Evolutionary conservation across 208 protist genomes (phyloP).

Genomic region (Trichomonas vaginalis): DNA sequence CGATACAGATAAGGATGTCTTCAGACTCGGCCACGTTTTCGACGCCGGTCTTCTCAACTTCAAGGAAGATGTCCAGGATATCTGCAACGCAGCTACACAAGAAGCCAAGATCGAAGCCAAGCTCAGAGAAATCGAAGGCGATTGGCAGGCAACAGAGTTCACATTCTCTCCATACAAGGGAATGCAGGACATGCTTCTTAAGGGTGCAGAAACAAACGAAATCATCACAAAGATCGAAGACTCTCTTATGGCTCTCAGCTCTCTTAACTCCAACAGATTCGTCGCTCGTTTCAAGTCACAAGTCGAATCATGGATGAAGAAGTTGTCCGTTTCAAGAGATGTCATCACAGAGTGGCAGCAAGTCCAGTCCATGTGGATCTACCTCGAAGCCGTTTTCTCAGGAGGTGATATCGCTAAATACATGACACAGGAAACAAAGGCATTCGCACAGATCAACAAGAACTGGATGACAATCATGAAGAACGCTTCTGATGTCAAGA

Average conservation of each 20-base stretch:
- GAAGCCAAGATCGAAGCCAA: conserved; percentile 57
- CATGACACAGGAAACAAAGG: conserved; percentile 78
- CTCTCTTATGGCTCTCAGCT: not conserved
- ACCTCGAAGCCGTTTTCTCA: conserved; percentile 82
- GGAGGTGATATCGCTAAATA: conserved; percentile 83
- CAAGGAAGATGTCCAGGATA: conserved; percentile 58
- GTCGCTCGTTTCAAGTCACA: conserved; percentile 52
- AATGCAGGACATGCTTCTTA: conserved; percentile 46
- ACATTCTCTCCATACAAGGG: conserved; percentile 49
- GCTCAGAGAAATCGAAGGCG: conserved; percentile 35
- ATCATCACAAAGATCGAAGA: conserved; percentile 7
- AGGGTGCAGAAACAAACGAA: conserved; percentile 18
- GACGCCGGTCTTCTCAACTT: conserved; percentile 41
- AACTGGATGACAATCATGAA: conserved; percentile 78
- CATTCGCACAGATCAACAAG: conserved; percentile 82
- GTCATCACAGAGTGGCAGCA: conserved; percentile 54
- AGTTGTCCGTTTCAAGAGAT: conserved; percentile 41
- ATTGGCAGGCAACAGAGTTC: conserved; percentile 43
- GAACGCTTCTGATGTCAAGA: conserved; percentile 71
- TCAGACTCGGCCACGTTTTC: conserved; percentile 48
- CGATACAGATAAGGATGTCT: conserved; percentile 6
- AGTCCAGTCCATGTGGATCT: conserved; percentile 68
- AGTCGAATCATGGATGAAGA: conserved; percentile 43
- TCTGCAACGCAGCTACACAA: conserved; percentile 50
- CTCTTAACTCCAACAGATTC: conserved; percentile 42